phyloP scores from a whole-genome alignment of 2,329 filamentous ascomycete species.

The Microcera coccophila region DNA sequence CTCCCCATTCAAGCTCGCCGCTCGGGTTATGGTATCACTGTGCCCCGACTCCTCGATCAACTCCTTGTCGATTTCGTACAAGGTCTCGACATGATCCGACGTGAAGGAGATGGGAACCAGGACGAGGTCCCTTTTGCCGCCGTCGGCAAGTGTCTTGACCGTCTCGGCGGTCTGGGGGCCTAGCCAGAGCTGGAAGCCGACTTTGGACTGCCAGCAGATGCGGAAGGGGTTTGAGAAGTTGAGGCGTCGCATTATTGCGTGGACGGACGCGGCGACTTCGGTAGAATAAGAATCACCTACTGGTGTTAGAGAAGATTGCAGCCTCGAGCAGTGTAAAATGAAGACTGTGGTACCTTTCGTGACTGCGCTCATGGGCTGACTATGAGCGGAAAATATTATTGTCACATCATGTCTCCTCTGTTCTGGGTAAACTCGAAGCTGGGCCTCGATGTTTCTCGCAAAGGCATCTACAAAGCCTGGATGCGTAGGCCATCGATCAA shows the following conservation, averaged over 20 bases:
- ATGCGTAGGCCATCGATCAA: slow-evolving; percentile 96
- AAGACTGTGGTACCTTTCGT: too few species aligned
- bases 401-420: slow-evolving; percentile 77
- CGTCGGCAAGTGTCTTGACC: slow-evolving; percentile 82
- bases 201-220: slow-evolving; percentile 96
- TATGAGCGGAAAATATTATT: slow-evolving; percentile 91
- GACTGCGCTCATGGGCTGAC: slow-evolving; percentile 93
- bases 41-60: slow-evolving; percentile 85
- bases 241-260: slow-evolving; percentile 92
- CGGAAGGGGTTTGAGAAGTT: slow-evolving; percentile 87
- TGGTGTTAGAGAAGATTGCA: too few species aligned
- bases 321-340: too few species aligned
- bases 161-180: slow-evolving; percentile 89
- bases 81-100: slow-evolving; percentile 96
- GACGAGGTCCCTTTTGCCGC: slow-evolving; percentile 86
- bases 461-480: slow-evolving; percentile 86
- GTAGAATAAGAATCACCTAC: slow-evolving; percentile 87
- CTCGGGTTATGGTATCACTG: slow-evolving; percentile 77
- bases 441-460: slow-evolving; percentile 84
- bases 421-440: slow-evolving; percentile 76
- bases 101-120: slow-evolving; percentile 96
- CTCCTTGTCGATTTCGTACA: slow-evolving; percentile 91
- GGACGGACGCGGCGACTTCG: slow-evolving; percentile 92
- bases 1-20: slow-evolving; percentile 87
- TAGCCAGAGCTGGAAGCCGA: slow-evolving; percentile 91